Evolutionary conservation across 2,329 filamentous ascomycete species (phyloP).

Genomic region (Aschersonia sp.): DNA sequence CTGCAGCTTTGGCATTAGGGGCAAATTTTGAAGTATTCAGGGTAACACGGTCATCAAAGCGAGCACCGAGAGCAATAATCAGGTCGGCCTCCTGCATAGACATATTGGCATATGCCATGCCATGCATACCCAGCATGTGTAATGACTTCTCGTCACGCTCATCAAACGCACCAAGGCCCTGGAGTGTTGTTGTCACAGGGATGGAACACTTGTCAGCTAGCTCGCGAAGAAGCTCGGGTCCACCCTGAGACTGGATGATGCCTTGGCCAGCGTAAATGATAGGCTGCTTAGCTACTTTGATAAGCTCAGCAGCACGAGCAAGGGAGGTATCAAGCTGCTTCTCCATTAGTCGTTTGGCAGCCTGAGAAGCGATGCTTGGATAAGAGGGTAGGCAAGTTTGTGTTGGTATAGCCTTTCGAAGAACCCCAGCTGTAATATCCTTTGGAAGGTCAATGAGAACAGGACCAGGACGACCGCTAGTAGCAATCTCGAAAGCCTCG

Average conservation of each 20-base stretch:
- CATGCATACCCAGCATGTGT: slow-evolving; percentile 99
- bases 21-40: slow-evolving; percentile 72
- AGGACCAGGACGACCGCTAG: slow-evolving; percentile 69
- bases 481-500: slow-evolving; percentile 96
- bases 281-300: slow-evolving; percentile 87
- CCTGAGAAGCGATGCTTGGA: slow-evolving; percentile 63
- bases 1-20: slow-evolving; percentile 73
- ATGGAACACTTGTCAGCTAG: slow-evolving; percentile 80
- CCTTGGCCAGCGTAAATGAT: slow-evolving; percentile 92
- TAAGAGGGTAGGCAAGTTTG: slow-evolving; percentile 60
- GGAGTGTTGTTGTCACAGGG: slow-evolving; percentile 89
- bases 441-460: slow-evolving; percentile 94
- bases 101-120: slow-evolving; percentile 94
- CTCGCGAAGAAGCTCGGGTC: slow-evolving; percentile 65
- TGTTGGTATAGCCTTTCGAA: slow-evolving; percentile 72
- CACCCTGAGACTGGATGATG: slow-evolving; percentile 66
- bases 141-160: slow-evolving; percentile 88
- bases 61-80: slow-evolving; percentile 83
- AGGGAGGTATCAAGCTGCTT: slow-evolving; percentile 59
- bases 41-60: slow-evolving; percentile 95
- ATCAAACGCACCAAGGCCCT: slow-evolving; percentile 83
- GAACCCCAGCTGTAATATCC: slow-evolving; percentile 78
- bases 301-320: slow-evolving; percentile 60
- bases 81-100: slow-evolving; percentile 94
- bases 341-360: too few relatives aligned